Evolutionary conservation across 2,329 filamentous ascomycete species (phyloP), one percentile per base, ranked within the genome.

Genomic region (Paraconiothyrium brasiliense): DNA sequence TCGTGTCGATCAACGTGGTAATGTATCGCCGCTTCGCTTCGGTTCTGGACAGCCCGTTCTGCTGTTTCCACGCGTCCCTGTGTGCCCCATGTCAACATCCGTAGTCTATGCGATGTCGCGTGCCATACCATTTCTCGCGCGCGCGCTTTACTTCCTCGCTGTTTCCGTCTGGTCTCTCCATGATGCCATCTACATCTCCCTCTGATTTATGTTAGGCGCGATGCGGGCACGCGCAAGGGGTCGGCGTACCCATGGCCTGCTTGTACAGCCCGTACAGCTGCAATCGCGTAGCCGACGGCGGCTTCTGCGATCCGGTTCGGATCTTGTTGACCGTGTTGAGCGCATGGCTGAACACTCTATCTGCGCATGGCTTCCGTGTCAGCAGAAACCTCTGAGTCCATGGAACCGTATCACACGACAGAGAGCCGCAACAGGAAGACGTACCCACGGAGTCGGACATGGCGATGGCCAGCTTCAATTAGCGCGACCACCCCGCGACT

Each of bases 241-340:
- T 30, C 27, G 20, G 71, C 78, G 65, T 80, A 87, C 85, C 87
- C 95, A 98, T 98, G 65, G 93, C 93, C 81, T 99, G 95, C 78
- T 99, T 99, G 84, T 99, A 99, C 68, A 99, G 86, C 67, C 95
- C 95, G 90, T 99, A 99, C 64, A 99, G 90, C 61, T 92, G 91
- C 70, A 99, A 85, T 60, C 95, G 90, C 75, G 96, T 94, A 63
- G 86, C 84, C 2, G 93, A 88, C 51, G 95, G 95, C 49, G 95
- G 95, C 65, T 95, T 91, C 65, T 92, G 89, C 56, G 93, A 93
- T 66, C 95, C 94, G 20, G 94, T 97, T 76, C 95, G 94, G 71
- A 99, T 96, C 81, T 96, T 96, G 81, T 97, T 97, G 73, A 99
- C 94, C 27, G 95, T 98, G 82, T 97, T 97, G 80, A 99, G 91